phyloP scores from a whole-genome alignment of 495 filamentous ascomycete genomes.

The Cercophora sp. region DNA sequence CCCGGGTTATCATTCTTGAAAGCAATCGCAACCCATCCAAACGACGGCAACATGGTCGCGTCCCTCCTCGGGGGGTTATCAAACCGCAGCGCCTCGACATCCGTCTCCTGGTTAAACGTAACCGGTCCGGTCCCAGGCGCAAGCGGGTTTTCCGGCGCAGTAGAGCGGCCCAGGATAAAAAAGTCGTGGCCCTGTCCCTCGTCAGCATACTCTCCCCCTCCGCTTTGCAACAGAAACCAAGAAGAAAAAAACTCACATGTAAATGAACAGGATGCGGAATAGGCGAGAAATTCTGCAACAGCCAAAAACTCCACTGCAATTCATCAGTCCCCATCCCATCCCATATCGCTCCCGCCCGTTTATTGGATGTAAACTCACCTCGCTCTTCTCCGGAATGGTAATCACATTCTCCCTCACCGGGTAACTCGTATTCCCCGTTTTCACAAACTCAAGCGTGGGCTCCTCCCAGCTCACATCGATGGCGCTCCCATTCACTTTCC shows the following conservation, averaged over 20 bases:
- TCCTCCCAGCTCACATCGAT: constrained; percentile 34
- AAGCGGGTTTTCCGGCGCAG: constrained; percentile 23
- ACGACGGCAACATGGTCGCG: constrained; percentile 41
- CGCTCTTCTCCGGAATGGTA: constrained; percentile 25
- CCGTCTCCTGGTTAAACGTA: constrained; percentile 23
- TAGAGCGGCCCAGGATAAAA: constrained; percentile 31
- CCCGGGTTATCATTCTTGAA: constrained; percentile 52
- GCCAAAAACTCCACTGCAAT: constrained; percentile 18
- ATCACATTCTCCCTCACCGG: constrained; percentile 33
- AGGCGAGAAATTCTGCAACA: constrained; percentile 37
- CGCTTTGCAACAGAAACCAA: no score
- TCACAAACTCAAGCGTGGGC: constrained; percentile 37
- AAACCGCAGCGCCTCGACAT: constrained; percentile 29
- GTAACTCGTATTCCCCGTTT: constrained; percentile 30
- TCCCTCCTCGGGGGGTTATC: constrained; percentile 28
- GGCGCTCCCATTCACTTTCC: constrained; percentile 29
- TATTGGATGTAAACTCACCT: constrained; percentile 19
- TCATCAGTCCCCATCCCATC: neutral
- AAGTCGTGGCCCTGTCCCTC: constrained; percentile 16
- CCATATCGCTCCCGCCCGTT: constrained; percentile 1
- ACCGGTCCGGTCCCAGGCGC: constrained; percentile 45
- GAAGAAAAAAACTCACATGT: constrained; percentile 32
- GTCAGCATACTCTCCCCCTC: no score
- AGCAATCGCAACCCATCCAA: constrained; percentile 43
- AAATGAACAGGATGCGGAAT: constrained; percentile 48